Evolutionary conservation across 2,329 filamentous ascomycete species (phyloP).

Genomic region (Mycogone perniciosa): DNA sequence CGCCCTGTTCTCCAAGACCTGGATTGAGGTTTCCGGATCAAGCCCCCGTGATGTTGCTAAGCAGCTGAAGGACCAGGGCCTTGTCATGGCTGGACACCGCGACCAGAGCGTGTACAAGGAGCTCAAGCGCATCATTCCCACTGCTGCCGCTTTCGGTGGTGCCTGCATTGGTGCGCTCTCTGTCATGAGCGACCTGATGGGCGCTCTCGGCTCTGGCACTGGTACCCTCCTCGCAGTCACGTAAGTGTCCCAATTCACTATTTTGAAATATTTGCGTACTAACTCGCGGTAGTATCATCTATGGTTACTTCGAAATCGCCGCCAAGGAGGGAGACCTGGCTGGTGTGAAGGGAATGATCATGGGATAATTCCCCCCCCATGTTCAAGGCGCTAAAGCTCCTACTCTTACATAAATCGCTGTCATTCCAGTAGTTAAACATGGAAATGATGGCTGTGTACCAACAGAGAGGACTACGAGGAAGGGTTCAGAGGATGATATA

Average conservation of each 20-base stretch:
- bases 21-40: constrained; percentile 98
- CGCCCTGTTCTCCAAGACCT: constrained; percentile 99
- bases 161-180: constrained; percentile 98
- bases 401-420: constrained; percentile 8
- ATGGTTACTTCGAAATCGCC: constrained; percentile 98
- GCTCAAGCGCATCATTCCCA: constrained; percentile 98
- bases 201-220: constrained; percentile 91
- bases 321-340: constrained; percentile 96
- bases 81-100: constrained; percentile 98
- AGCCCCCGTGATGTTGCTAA: constrained; percentile 97
- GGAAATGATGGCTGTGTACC: constrained; percentile 13
- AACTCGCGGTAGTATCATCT: constrained; percentile 72
- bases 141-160: constrained; percentile 95
- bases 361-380: constrained; percentile 45
- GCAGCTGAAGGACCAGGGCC: constrained; percentile 98
- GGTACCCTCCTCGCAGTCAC: constrained; percentile 98
- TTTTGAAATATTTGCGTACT: constrained; percentile 16
- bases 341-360: constrained; percentile 69
- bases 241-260: constrained; percentile 51
- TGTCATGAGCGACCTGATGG: constrained; percentile 90
- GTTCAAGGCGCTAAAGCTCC: not conserved
- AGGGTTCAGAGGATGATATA: constrained; percentile 8
- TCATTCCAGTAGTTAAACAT: constrained; percentile 1
- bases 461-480: constrained; percentile 12
- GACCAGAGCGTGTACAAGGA: constrained; percentile 99